phyloP scores from a whole-genome alignment of 441 rosid species.

The Bocquillonia castaneifolia region DNA sequence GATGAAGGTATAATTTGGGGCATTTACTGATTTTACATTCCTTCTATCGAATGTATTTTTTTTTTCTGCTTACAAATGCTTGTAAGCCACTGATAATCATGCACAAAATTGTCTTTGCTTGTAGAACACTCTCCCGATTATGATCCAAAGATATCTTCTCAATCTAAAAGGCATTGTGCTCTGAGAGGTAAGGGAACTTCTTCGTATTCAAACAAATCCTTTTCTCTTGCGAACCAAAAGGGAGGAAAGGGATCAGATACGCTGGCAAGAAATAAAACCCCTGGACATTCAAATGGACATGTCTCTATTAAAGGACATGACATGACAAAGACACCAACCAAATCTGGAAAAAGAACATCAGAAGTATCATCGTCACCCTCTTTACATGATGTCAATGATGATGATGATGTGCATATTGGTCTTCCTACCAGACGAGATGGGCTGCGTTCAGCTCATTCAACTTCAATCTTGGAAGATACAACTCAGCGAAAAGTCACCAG shows the following conservation, averaged over 20 bases:
- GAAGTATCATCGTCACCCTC: constrained; percentile 29
- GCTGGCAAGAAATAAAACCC: constrained; percentile 11
- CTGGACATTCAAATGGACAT: constrained; percentile 19
- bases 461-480: constrained; percentile 17
- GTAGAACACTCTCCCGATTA: constrained; percentile 48
- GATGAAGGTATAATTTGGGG: constrained; percentile 39
- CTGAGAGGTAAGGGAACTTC: constrained; percentile 27
- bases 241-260: constrained; percentile 11
- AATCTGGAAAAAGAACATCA: constrained; percentile 32
- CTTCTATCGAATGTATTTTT: not conserved
- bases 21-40: constrained; percentile 10
- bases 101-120: constrained; percentile 20
- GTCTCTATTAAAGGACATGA: constrained; percentile 28
- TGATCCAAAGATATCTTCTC: constrained; percentile 25
- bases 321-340: constrained; percentile 19
- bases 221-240: constrained; percentile 13
- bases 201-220: constrained; percentile 33
- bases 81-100: not conserved
- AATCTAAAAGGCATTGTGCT: constrained; percentile 27
- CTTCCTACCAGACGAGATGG: constrained; percentile 28
- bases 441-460: constrained; percentile 4
- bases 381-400: constrained; percentile 32
- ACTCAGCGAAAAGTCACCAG: constrained; percentile 11
- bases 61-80: constrained; percentile 1
- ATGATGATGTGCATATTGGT: constrained; percentile 29